Evolutionary conservation across 2,329 filamentous ascomycete species (phyloP).

Genomic region (Cladosporium velox): DNA sequence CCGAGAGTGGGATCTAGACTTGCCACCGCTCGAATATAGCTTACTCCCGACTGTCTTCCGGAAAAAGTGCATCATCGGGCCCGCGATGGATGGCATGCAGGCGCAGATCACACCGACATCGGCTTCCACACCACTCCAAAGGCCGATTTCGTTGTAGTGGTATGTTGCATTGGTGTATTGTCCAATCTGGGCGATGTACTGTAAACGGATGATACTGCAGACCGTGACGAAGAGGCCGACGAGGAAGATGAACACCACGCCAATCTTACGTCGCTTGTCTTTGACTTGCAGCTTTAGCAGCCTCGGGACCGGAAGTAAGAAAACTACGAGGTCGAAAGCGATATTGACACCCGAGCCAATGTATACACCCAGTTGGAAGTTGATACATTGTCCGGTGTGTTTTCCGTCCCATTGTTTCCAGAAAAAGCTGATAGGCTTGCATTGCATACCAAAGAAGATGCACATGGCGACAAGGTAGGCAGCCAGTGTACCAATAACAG

Average conservation of each 20-base stretch:
- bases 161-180: conserved; percentile 27
- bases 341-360: neutral
- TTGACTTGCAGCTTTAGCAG: neutral
- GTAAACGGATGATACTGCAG: conserved; percentile 26
- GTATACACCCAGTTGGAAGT: neutral
- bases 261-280: neutral
- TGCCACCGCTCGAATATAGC: neutral
- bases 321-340: neutral
- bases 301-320: neutral
- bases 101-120: conserved; percentile 29
- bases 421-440: neutral
- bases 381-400: neutral
- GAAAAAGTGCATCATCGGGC: conserved; percentile 15
- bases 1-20: neutral
- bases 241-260: conserved; percentile 4
- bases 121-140: conserved; percentile 29
- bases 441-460: neutral
- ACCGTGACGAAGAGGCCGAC: conserved; percentile 27
- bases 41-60: conserved; percentile 6
- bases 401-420: conserved; percentile 10
- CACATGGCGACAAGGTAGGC: neutral
- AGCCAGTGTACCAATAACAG: neutral
- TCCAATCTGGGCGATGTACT: conserved; percentile 22
- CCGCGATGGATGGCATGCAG: conserved; percentile 28
- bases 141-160: conserved; percentile 26